Base-by-base conservation (phyloP, 352 stramenopile genomes). In the Phytophthora palmivora region DNA sequence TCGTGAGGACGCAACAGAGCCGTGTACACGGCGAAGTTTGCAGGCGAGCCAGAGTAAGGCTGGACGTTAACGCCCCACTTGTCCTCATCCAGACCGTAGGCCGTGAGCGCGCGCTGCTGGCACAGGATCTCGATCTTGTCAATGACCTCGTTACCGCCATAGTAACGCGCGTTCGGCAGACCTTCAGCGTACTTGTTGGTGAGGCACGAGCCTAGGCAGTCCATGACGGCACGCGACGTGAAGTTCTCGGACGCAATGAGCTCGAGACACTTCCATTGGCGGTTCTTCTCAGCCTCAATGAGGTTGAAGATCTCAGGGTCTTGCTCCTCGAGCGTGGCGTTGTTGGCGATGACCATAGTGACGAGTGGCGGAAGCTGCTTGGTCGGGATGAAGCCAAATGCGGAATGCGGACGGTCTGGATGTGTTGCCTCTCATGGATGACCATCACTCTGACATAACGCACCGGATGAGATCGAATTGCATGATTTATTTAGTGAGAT, bases 121-220 rank as follows among this genome's bases (percentile, higher is more conserved):
- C 97, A 99, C 30, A 99, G 65, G 33, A 84, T 91, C 77, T 99
- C 96, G 60, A 91, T 88, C 79, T 99, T 89, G 83, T 99, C 97
- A 57, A 99, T 98, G 43, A 98, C 88, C 79, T 99, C 93, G 76
- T 99, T 99, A 32, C 97, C 97, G 52, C 97, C 97, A 79, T 99
- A 99, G 84, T 99, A 99, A 38, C 96, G 78, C 49, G 84, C 87
- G 49, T 95, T 91, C 46, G 96, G 94, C 37, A 96, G 82, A n/a
- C 98, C 98, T 75, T 99, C 98, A 18, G 97, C 88, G 78, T 99
- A 99, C 87, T 99, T 99, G 89, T 99, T 99, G 59, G 98, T 99
- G 14, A 99, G 82, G 58, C 91, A 97, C 59, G 94, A 99, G 63
- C 98, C 98, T 41, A 99, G 88, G 76, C 96, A 99, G 59, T 99